These are phyloP conservation scores for Keithomyces neogunnii DNA, from an alignment of 2,329 filamentous ascomycete species.

Conservation along the genomic window DNA sequence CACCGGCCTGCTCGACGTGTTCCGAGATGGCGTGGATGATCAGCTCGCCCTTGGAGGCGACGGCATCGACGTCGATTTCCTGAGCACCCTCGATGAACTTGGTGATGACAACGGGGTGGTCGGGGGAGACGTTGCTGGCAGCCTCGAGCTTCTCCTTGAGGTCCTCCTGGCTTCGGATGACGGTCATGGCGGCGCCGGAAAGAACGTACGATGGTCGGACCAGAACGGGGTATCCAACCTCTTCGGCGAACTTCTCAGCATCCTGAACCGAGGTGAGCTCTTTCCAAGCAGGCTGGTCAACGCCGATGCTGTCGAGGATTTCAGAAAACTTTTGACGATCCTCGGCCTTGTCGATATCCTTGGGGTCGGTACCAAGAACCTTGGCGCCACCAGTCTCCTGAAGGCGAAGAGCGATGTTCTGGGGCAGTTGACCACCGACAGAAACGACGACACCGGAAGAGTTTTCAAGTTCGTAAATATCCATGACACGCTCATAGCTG, in stretches of 20 bases:
- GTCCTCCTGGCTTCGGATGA: constrained; percentile 80
- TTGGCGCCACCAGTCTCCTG: constrained; percentile 87
- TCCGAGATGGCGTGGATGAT: constrained; percentile 89
- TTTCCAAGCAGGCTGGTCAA: constrained; percentile 97
- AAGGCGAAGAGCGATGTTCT: constrained; percentile 92
- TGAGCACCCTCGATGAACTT: constrained; percentile 96
- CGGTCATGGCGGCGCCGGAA: constrained; percentile 96
- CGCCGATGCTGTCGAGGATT: constrained; percentile 91
- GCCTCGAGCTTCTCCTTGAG: constrained; percentile 92
- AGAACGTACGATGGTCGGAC: constrained; percentile 94
- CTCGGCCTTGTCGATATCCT: constrained; percentile 95
- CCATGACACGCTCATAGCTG: constrained; percentile 96
- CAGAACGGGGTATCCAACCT: constrained; percentile 87
- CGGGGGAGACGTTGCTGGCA: constrained; percentile 82
- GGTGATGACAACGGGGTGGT: constrained; percentile 95
- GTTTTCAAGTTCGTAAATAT: constrained; percentile 90
- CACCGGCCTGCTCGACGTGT: constrained; percentile 94
- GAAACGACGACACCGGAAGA: constrained; percentile 87
- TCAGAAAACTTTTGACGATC: constrained; percentile 98
- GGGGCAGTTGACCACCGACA: constrained; percentile 89
- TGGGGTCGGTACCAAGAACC: constrained; percentile 84
- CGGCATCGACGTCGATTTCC: constrained; percentile 94
- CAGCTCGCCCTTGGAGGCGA: constrained; percentile 77
- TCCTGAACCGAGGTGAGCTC: constrained; percentile 85
- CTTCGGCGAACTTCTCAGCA: constrained; percentile 76